Base-by-base conservation (phyloP, 306 rosid species). In the Alnus glutinosa region DNA sequence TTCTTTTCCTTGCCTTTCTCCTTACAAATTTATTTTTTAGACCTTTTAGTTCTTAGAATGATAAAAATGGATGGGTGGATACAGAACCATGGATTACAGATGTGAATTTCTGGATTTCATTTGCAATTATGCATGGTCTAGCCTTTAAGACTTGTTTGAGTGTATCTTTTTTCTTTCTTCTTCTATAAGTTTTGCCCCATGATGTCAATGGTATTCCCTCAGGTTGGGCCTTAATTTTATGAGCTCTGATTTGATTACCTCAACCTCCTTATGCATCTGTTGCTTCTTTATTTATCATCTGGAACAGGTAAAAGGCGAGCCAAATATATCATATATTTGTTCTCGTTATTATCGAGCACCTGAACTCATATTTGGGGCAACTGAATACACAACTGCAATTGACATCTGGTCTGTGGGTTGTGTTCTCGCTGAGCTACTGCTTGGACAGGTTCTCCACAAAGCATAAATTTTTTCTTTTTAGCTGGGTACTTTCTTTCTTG, bases 341-440 rank as follows among this genome's bases (percentile, higher is more conserved):
- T 91, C 93, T 71, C 88, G 93, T 34, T 89, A 91, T 82, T 91
- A 91, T 77, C 84, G 93, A 82, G 96, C 93, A 15, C 96, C 93
- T 37, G 96, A 91, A 73, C 91, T 91, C 36, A 89, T 91, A 80
- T 89, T 91, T 67, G 93, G 93, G 18, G 93, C 96, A 37, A 91
- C 91, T 67, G 93, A 87, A 79, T 91, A 91, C 80, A 86, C 91
- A 52, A 91, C 91, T 36, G 93, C 93, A 71, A 91, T 89, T 61
- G 93, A 87, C 61, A 86, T 91, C 54, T 91, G 91, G 96, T 91
- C 96, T 50, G 93, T 78, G 55, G 96, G 91, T 68, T 91, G 96
- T 49, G 93, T 89, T 28, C 87, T 91, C 12, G 91, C 91, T 5
- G 93, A 91, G 78, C 83, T 89, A 55, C 87, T 91, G 50, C 87